Evolutionary conservation across 768 basidiomycete genomes (phyloP), one percentile per base, ranked within the genome.

Genomic region (Omphalotus guepiniiformis): DNA sequence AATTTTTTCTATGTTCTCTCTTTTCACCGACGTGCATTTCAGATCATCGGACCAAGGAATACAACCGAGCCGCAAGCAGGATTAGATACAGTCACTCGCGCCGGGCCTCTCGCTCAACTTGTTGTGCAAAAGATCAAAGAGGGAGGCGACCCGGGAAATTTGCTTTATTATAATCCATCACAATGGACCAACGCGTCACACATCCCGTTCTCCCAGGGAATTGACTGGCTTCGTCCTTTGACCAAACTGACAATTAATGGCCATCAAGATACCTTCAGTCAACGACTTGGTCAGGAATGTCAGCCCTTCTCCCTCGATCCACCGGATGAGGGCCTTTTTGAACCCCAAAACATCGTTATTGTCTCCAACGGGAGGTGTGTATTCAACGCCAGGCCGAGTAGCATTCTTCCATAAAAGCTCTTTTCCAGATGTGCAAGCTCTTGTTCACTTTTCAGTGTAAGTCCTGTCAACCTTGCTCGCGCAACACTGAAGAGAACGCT

Each of bases 331-430:
- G 69, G 64, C 21, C 61, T 83, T 13, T 82, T 82, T 56, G 65
- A 74, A 22, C 61, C 75, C 6, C 61, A 68, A 54, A 69, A 78
- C 49, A 65, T 79, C 2, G 71, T 69, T 9, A 78, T 82, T 42
- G 61, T 82, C 16, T 75, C 73, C 12, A 82, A 82, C 56, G 80
- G 80, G 50, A 64, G 73, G 73, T 71, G 55, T 27, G 13, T 6
- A 6, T 19, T 32, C 13, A 22, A 27, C 18, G 9, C 15, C 12
- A 21, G 8, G 27, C 16, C 23, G 19, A 23, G 23, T 8, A 5
- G 13, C 15, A 16, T 25, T n/a, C n/a, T n/a, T n/a, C n/a, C n/a
- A n/a, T n/a, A n/a, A n/a, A n/a, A n/a, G 11, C 26, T 4, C 39
- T 39, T 30, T 38, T 47, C 44, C 42, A 73, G 76, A 61, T 77